Evolutionary conservation across 495 filamentous ascomycete genomes (phyloP).

Genomic region (Hypoxylon subgilvum): DNA sequence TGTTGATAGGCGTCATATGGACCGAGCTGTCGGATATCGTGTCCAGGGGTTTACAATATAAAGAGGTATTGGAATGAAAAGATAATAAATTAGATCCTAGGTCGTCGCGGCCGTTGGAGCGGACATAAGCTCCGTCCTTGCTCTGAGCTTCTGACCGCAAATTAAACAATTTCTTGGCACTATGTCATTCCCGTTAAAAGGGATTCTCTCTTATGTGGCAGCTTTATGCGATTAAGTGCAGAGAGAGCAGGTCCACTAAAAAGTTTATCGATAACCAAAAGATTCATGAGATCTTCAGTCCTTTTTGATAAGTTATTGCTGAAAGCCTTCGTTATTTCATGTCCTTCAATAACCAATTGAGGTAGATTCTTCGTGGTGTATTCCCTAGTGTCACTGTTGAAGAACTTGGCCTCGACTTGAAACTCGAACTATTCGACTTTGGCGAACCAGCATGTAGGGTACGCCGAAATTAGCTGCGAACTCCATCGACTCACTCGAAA

Average conservation of each 20-base stretch:
- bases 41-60: slow-evolving; percentile 21
- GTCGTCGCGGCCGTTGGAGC: slow-evolving; percentile 14
- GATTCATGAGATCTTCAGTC: slow-evolving; percentile 14
- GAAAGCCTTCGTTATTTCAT: neutral
- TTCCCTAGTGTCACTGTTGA: too few species aligned
- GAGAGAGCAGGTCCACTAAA: slow-evolving; percentile 14
- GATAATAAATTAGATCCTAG: slow-evolving; percentile 5
- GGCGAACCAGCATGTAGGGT: too few species aligned
- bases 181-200: slow-evolving; percentile 23
- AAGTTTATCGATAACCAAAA: slow-evolving; percentile 37
- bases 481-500: too few species aligned
- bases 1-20: slow-evolving; percentile 6
- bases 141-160: slow-evolving; percentile 9
- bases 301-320: too few species aligned
- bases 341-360: too few species aligned
- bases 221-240: neutral
- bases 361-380: too few species aligned
- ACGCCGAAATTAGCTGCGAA: too few species aligned
- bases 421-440: too few species aligned
- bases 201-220: neutral
- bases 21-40: slow-evolving; percentile 12
- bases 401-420: too few species aligned
- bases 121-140: neutral
- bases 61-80: too few species aligned
- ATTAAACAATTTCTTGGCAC: slow-evolving; percentile 21